Percentiles rank a stretch among this genome's conserved stretches.
Conservation (phyloP, 2,329 filamentous ascomycete species). For the Talaromyces atroroseus region DNA sequence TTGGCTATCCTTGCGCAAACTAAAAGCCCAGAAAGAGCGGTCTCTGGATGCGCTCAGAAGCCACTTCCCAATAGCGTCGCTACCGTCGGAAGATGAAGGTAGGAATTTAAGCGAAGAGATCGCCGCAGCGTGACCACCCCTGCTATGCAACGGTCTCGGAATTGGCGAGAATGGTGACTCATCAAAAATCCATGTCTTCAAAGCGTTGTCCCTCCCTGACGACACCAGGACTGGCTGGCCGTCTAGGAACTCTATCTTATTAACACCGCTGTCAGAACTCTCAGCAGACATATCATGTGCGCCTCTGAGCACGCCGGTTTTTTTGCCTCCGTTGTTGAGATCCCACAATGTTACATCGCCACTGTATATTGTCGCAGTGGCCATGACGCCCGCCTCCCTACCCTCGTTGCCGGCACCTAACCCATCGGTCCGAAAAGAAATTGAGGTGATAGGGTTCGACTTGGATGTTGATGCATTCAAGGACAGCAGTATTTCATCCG, state of each 20-base stretch:
- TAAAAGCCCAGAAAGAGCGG: conserved; percentile 93
- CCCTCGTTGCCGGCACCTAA: conserved; percentile 84
- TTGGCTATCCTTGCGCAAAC: conserved; percentile 87
- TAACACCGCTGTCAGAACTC: conserved; percentile 67
- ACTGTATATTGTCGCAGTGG: conserved; percentile 70
- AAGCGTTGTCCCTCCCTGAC: conserved; percentile 84
- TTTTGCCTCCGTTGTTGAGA: conserved; percentile 77
- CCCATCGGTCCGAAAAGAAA: conserved; percentile 86
- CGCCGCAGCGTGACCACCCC: conserved; percentile 83
- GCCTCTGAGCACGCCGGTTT: conserved; percentile 78
- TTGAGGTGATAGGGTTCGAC: conserved; percentile 63
- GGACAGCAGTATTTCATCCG: conserved; percentile 66
- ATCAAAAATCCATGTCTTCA: conserved; percentile 96
- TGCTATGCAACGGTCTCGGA: conserved; percentile 75
- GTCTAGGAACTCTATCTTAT: conserved; percentile 79
- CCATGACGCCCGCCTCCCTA: conserved; percentile 83
- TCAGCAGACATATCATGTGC: conserved; percentile 64
- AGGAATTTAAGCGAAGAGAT: conserved; percentile 79
- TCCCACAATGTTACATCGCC: conserved; percentile 97
- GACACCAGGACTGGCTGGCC: conserved; percentile 88
- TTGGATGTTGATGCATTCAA: conserved; percentile 62
- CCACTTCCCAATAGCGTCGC: conserved; percentile 88
- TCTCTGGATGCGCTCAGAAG: conserved; percentile 84
- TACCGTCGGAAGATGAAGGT: conserved; percentile 81
- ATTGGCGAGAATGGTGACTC: conserved; percentile 82